Evolutionary conservation across 106 monocot species (phyloP), one percentile per base, ranked within the genome.

Genomic region (Dendrobium nobile): DNA sequence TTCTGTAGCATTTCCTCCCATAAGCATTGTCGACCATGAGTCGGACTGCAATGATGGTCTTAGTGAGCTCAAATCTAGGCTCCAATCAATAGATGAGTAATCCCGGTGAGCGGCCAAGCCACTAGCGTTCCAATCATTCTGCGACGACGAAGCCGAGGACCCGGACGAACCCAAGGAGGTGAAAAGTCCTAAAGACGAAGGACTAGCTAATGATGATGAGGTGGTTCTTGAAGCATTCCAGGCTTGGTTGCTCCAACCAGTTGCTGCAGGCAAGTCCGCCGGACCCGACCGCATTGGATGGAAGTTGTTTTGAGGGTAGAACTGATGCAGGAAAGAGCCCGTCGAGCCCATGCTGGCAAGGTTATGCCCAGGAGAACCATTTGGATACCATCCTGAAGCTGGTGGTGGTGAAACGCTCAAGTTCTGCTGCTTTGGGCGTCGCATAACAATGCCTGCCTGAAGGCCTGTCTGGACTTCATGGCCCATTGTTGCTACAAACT

Each of bases 51-150:
- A 31, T 31, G 58, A 82, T 22, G 83, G 80, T 2, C 78, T n/a
- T 77, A 43, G 45, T 0, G 85, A 67, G 19, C 87, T 78, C 26
- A 77, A 47, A 44, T 95, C 89, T 13, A 91, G 43, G 83, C 94
- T 94, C 97, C 97, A 98, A 78, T 98, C 97, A 82, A 98, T 88
- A 70, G 84, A 84, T n/a, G 90, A 87, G 75, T 92, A 98, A 81
- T 98, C 94, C 16, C 83, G 83, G 41, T 80, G 80, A 0, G 85
- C 72, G 54, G 80, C 79, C 16, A 77, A 54, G 15, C 84, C 79
- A 33, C 84, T 79, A 1, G 82, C 82, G 51, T 80, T 87, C 96
- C 93, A 96, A 44, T 91, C 91, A 31, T 82, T 81, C 17, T 84
- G 67, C 0, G 85, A 82, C 0, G 84, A 83, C 15, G 84, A 48